phyloP scores from a whole-genome alignment of 2,329 filamentous ascomycete species.

The Cladobotryum protrusum region DNA sequence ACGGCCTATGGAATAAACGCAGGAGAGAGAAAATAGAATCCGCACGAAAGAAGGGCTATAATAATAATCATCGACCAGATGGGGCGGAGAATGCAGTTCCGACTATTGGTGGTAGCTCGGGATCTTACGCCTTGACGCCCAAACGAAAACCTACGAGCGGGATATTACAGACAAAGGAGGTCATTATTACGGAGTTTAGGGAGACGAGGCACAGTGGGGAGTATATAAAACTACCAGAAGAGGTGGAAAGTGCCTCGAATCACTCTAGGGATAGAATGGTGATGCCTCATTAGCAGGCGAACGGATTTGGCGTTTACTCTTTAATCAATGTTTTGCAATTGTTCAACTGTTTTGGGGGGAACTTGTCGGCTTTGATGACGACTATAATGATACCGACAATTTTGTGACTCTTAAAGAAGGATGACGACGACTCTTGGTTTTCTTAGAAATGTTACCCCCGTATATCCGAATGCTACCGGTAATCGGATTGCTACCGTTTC shows the following conservation, averaged over 20 bases:
- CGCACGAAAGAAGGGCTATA: background rate
- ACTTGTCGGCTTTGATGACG: background rate
- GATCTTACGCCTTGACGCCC: background rate
- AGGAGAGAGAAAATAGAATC: constrained; percentile 14
- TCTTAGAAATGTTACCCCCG: no score
- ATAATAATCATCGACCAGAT: no score
- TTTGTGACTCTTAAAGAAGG: no score
- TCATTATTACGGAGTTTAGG: constrained; percentile 6
- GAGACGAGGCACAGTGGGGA: constrained; percentile 1
- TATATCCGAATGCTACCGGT: no score
- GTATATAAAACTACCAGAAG: constrained; percentile 6
- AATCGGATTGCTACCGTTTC: no score
- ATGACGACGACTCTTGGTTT: no score
- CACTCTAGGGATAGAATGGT: background rate
- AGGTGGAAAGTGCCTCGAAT: constrained; percentile 3
- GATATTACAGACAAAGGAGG: constrained; percentile 6
- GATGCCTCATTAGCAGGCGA: background rate
- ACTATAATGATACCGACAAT: no score
- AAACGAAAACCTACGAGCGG: constrained; percentile 5
- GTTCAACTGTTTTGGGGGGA: background rate
- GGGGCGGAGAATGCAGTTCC: no score
- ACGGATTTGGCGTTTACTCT: no score
- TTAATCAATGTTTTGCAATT: background rate
- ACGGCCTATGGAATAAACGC: constrained; percentile 27
- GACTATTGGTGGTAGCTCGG: constrained; percentile 7